Percentiles rank a stretch among this genome's conserved stretches.
These are phyloP conservation scores for Daldinia bambusicola DNA, from an alignment of 495 filamentous ascomycete genomes.

Conservation along the genomic window DNA sequence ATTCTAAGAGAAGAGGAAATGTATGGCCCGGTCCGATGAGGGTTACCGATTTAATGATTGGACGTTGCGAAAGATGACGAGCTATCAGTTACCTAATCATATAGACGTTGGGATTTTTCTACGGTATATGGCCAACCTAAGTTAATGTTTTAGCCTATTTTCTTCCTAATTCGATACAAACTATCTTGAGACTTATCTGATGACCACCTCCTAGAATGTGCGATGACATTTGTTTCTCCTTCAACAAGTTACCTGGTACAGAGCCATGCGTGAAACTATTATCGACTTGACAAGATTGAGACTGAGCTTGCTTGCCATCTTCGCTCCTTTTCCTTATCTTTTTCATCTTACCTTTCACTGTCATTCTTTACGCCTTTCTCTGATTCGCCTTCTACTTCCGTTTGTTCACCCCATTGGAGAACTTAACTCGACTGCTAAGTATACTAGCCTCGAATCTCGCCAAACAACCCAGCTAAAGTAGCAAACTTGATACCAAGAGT, in stretches of 20 bases:
- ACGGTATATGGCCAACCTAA: not conserved
- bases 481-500: conserved; percentile 34
- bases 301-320: not conserved
- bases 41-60: not conserved
- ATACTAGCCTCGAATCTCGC: conserved; percentile 28
- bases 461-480: conserved; percentile 36
- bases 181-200: not conserved
- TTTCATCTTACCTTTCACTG: not conserved
- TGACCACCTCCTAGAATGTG: not conserved
- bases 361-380: not conserved
- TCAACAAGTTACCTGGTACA: too few species aligned
- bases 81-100: conserved; percentile 1
- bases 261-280: too few species aligned
- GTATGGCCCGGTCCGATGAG: not conserved
- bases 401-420: not conserved
- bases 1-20: not conserved
- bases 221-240: too few species aligned
- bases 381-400: not conserved
- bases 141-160: not conserved
- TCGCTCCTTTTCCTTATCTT: not conserved
- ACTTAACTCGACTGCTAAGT: not conserved
- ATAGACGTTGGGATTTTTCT: conserved; percentile 21
- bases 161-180: not conserved
- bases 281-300: too few species aligned
- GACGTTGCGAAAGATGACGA: not conserved